Evolutionary conservation across 306 rosid species (phyloP).

Genomic region (Pterocarpus macrocarpus): DNA sequence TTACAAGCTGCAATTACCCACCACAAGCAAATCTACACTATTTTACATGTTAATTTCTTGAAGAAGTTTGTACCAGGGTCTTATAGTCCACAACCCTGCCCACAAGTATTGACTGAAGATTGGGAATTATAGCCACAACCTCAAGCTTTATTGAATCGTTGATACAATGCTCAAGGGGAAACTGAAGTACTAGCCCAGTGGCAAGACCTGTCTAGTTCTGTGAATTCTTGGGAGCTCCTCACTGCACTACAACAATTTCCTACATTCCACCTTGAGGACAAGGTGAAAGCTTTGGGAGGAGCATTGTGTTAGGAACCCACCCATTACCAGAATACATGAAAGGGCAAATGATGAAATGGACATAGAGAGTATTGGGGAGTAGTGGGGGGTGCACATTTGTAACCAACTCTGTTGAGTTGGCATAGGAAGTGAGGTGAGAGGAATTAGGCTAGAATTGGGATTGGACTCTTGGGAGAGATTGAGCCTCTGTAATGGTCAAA

Average conservation of each 20-base stretch:
- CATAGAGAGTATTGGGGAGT: too few relatives aligned
- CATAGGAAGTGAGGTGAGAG: background rate
- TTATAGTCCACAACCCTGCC: background rate
- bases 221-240: slow-evolving; percentile 10
- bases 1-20: background rate
- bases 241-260: background rate
- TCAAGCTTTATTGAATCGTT: background rate
- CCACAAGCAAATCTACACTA: background rate
- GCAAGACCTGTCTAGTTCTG: background rate
- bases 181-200: background rate
- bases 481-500: too few relatives aligned
- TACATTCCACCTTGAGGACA: background rate
- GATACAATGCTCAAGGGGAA: background rate
- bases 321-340: too few relatives aligned
- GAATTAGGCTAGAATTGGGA: background rate
- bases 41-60: background rate
- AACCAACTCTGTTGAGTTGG: too few relatives aligned
- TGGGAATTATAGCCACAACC: background rate
- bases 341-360: too few relatives aligned
- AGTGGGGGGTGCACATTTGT: too few relatives aligned
- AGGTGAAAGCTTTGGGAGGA: too few relatives aligned
- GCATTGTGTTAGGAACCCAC: too few relatives aligned
- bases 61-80: too few relatives aligned
- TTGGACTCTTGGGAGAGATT: too few relatives aligned
- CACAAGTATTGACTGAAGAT: background rate